Base-by-base conservation (phyloP, 495 filamentous ascomycete species). In the Aspergillus coremiiformis region DNA sequence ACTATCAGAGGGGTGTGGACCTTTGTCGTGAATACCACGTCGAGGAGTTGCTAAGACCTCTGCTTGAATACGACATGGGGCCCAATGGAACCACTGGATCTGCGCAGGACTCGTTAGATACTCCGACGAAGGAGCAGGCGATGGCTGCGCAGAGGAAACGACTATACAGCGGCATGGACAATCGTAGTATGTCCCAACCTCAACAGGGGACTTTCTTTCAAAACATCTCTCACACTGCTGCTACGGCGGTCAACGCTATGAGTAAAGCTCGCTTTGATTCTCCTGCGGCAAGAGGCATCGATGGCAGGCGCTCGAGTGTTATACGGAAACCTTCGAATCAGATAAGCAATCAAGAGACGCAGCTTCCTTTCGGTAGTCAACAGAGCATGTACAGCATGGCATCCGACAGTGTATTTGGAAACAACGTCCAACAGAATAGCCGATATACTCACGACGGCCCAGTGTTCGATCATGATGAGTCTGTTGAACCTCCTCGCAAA, bases 51-150 rank as follows among this genome's bases (percentile, higher is more conserved):
- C 70, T 98, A 39, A 76, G 83, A 37, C 90, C 89, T 24, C 78
- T 98, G 19, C 74, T 98, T 26, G 90, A 88, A 42, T 93, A 96
- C 65, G 89, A 95, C 66, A 86, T 91, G 75, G 83, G 78, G 49
- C 80, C 84, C 51, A 89, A 92, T 50, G 89, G 88, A 2, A 78
- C 79, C 17, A 72, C 77, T n/a, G 73, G 74, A 3, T 65, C 76
- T 32, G 78, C 83, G 29, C 72, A 84, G 44, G 78, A 79, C 52
- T 70, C 74, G 27, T 77, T 90, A 45, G 84, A 95, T 50, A 98
- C 93, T 4, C 93, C 93, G 0, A 98, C 93, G n/a, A 98, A 98
- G 66, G 93, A 98, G 69, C 93, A 98, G 68, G 93, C 93, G 47
- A 95, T 96, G 93, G 94, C 93, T 23, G 94, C 94, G 12, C 90